phyloP scores from a whole-genome alignment of 257 asterid genomes.

The Orobanche coerulescens region DNA sequence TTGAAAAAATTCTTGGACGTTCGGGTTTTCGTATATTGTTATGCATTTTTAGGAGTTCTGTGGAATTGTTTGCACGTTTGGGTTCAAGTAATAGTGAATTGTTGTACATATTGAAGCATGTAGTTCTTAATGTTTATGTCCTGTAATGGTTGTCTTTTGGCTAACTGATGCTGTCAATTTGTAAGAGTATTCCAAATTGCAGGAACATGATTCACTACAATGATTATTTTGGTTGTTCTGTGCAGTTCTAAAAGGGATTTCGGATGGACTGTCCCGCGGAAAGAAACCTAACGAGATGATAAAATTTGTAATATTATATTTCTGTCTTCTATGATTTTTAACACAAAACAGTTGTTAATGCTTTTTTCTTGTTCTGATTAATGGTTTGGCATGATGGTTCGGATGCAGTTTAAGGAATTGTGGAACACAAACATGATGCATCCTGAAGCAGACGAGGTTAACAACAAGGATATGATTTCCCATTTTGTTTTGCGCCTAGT shows the following conservation, averaged over 20 bases:
- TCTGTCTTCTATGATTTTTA: not conserved
- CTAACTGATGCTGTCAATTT: conserved; percentile 3
- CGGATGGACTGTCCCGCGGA: conserved; percentile 83
- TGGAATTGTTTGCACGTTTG: not conserved
- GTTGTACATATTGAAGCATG: not conserved
- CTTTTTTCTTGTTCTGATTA: not conserved
- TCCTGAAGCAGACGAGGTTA: conserved; percentile 48
- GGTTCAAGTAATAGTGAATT: not conserved
- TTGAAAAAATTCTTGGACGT: not conserved
- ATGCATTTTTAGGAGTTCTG: not conserved
- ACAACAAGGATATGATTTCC: conserved; percentile 77
- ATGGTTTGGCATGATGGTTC: conserved; percentile 5
- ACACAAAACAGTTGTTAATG: not conserved
- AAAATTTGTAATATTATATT: conserved; percentile 39
- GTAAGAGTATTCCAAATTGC: not conserved
- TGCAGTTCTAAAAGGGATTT: conserved; percentile 83
- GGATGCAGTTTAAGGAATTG: conserved; percentile 40
- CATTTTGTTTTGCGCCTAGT: conserved; percentile 93
- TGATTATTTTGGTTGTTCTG: conserved; percentile 16
- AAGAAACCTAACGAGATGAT: conserved; percentile 75
- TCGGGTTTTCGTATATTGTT: not conserved
- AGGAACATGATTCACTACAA: not conserved
- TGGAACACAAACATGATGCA: conserved; percentile 69
- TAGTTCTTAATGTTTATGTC: not conserved
- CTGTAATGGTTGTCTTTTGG: not conserved